phyloP scores from a whole-genome alignment of 2,329 filamentous ascomycete genomes.

The Paecilomyces dactylethromorphus region DNA sequence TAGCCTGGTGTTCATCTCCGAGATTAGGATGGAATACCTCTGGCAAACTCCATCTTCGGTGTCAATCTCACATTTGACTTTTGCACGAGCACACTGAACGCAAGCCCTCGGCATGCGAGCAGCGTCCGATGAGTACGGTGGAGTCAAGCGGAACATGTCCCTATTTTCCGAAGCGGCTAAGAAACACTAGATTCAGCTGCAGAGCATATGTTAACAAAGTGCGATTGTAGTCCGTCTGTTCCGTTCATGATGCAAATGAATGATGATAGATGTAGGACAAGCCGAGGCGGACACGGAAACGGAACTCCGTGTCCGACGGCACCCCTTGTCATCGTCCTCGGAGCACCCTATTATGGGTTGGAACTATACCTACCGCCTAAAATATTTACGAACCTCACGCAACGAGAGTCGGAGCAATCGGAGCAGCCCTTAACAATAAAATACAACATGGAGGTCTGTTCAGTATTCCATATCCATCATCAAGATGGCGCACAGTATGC shows the following conservation, averaged over 20 bases:
- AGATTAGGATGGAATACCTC: constrained; percentile 2
- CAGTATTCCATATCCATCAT: background rate
- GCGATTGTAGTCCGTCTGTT: background rate
- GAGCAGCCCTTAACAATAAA: background rate
- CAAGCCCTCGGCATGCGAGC: constrained; percentile 7
- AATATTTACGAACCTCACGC: background rate
- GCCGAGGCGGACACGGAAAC: background rate
- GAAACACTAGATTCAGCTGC: background rate
- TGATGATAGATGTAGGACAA: background rate
- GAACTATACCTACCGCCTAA: background rate
- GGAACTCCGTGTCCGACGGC: background rate
- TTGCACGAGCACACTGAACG: constrained; percentile 9
- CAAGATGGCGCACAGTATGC: background rate
- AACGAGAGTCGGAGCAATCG: background rate
- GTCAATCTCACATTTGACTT: constrained; percentile 10
- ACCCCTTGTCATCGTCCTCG: background rate
- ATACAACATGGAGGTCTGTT: background rate
- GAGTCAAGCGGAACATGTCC: background rate
- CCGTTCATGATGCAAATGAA: background rate
- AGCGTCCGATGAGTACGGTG: background rate
- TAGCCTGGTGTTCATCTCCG: background rate
- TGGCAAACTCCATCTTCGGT: constrained; percentile 6
- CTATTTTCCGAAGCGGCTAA: background rate
- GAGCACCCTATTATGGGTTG: background rate
- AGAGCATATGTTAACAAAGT: background rate